phyloP scores from a whole-genome alignment of 2,329 filamentous ascomycete species.

The Pseudogymnoascus sp. region DNA sequence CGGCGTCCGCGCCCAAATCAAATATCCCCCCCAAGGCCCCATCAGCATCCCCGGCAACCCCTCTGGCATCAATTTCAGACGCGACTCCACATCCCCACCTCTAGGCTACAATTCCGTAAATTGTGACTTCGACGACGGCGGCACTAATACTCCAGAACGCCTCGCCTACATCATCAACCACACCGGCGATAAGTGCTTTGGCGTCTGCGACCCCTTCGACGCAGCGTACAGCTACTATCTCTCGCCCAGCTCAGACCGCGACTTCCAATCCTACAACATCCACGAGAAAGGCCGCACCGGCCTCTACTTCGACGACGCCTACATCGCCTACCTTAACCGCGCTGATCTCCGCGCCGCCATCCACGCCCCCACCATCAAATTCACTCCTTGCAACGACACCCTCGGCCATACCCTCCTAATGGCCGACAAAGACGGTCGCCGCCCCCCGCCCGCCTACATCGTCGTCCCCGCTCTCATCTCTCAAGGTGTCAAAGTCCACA shows the following conservation, averaged over 20 bases:
- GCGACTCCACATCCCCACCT: not conserved
- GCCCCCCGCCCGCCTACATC: constrained; percentile 36
- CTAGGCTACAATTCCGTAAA: not conserved
- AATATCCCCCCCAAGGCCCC: constrained; percentile 1
- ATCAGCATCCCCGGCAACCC: constrained; percentile 9
- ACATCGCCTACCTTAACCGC: constrained; percentile 50
- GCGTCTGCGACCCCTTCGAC: constrained; percentile 1
- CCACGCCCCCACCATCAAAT: constrained; percentile 40
- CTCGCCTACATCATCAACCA: constrained; percentile 1
- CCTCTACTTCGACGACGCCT: constrained; percentile 38
- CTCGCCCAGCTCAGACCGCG: not conserved
- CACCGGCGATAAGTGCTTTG: constrained; percentile 6
- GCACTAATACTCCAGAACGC: not conserved
- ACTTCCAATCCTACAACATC: constrained; percentile 51
- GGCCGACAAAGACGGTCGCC: constrained; percentile 31
- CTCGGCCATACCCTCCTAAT: constrained; percentile 34
- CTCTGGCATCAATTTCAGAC: not conserved
- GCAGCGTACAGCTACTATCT: not conserved
- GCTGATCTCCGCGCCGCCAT: constrained; percentile 53
- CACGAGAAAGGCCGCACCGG: constrained; percentile 26
- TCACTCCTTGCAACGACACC: constrained; percentile 42
- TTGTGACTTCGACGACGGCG: not conserved
- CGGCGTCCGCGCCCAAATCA: not conserved
- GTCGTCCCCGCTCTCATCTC: constrained; percentile 47
- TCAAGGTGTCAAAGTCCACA: constrained; percentile 46